Evolutionary conservation across 139 green algal genomes (phyloP), one percentile per base, ranked within the genome.

Genomic region (Nannochloris sp.): DNA sequence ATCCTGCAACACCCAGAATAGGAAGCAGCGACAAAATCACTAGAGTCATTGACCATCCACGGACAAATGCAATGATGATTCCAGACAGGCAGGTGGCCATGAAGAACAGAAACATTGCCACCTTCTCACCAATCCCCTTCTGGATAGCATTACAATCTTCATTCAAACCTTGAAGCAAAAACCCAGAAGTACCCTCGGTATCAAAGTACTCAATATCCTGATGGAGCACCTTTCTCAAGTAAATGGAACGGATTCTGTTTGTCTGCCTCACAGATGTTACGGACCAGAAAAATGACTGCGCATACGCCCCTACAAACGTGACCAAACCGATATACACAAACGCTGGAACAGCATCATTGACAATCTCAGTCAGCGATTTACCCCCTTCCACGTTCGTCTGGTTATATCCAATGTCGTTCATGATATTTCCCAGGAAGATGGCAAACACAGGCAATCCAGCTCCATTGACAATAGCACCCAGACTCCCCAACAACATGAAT

Each of bases 201-300:
- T 97, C 91, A 59, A 93, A 96, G 75, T 85, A 96, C 1, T 59
- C 69, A 4, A 93, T 67, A 20, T 97, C 88, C 79, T 96, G 90
- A 17, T 72, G 64, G 45, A 97, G 74, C 28, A 87, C 76, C 0
- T 81, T 62, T 3, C 17, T 1, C 29, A 90, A 67, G 69, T 87
- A 91, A 6, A 29, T 17, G 25, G 58, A 56, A 25, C 80, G 62
- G 16, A 85, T 72, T 17, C 59, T 26, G 56, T 70, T 74, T 13
- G 60, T 46, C 25, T 75, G 70, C 37, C 58, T 56, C 20, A 75
- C 58, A 4, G 53, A 49, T 40, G 63, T 67, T 72, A 17, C 60
- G 43, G 30, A 79, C 79, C 69, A 69, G 80, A 9, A 74, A 66
- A 5, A 66, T 62, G 6, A 77, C 25, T 48, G 73, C 25, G 75